Evolutionary conservation across 441 rosid genomes (phyloP).

Genomic region (Pelargonium cotyledonis): DNA sequence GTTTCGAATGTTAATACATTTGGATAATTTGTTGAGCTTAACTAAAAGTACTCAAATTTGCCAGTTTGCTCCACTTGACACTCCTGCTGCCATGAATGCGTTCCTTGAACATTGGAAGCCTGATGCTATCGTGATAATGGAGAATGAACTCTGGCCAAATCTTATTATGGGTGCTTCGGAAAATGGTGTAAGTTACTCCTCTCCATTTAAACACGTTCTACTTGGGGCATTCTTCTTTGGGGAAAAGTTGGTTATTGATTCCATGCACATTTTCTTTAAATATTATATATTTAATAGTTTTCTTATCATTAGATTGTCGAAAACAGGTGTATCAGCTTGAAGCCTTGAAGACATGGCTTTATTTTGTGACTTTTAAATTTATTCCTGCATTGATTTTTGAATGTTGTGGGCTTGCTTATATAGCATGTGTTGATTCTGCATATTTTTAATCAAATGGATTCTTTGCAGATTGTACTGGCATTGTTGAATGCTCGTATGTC

Average conservation of each 20-base stretch:
- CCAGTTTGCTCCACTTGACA: slow-evolving; percentile 86
- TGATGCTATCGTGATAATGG: slow-evolving; percentile 58
- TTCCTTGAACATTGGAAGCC: slow-evolving; percentile 84
- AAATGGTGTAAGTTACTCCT: slow-evolving; percentile 48
- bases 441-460: slow-evolving; percentile 9
- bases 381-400: not conserved
- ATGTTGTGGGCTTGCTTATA: not conserved
- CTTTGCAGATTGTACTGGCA: slow-evolving; percentile 59
- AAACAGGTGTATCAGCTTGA: too few relatives aligned
- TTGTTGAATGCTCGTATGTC: slow-evolving; percentile 82
- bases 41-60: slow-evolving; percentile 21
- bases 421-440: not conserved
- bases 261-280: not conserved
- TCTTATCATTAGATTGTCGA: too few relatives aligned
- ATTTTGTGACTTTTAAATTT: not conserved
- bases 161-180: slow-evolving; percentile 64
- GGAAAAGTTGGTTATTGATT: not conserved
- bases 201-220: slow-evolving; percentile 6
- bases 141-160: slow-evolving; percentile 94
- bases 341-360: not conserved
- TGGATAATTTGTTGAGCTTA: not conserved
- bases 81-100: slow-evolving; percentile 60
- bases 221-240: slow-evolving; percentile 10
- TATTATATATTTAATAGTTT: not conserved
- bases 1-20: too few relatives aligned